phyloP scores from a whole-genome alignment of 2,329 filamentous ascomycete genomes.

The Didymella exigua region DNA sequence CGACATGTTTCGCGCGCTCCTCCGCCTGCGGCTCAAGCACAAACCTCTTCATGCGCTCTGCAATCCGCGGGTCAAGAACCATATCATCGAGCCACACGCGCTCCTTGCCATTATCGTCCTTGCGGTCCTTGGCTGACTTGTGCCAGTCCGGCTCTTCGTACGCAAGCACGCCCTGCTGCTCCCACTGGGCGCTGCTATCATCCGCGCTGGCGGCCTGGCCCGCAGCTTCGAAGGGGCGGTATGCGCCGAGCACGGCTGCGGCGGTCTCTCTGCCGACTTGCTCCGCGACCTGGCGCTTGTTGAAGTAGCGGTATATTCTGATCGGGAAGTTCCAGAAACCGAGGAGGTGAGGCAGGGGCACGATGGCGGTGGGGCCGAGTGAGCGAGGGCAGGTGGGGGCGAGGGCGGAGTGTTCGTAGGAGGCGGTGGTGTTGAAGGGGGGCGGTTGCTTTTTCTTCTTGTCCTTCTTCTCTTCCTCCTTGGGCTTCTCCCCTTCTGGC shows the following conservation, averaged over 20 bases:
- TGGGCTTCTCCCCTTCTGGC: slow-evolving; percentile 37
- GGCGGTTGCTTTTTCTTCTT: slow-evolving; percentile 64
- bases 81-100: slow-evolving; percentile 77
- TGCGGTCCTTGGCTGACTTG: slow-evolving; percentile 70
- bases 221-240: slow-evolving; percentile 52
- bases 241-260: slow-evolving; percentile 72
- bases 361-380: slow-evolving; percentile 73
- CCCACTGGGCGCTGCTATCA: slow-evolving; percentile 52
- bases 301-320: slow-evolving; percentile 86
- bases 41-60: slow-evolving; percentile 79
- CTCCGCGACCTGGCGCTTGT: slow-evolving; percentile 82
- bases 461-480: slow-evolving; percentile 52
- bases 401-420: slow-evolving; percentile 71
- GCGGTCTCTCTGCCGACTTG: slow-evolving; percentile 86
- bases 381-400: slow-evolving; percentile 70
- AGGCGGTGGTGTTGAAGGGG: slow-evolving; percentile 73
- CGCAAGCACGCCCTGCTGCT: slow-evolving; percentile 69
- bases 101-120: slow-evolving; percentile 57
- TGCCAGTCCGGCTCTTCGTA: slow-evolving; percentile 83
- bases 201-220: slow-evolving; percentile 35
- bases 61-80: slow-evolving; percentile 76
- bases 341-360: slow-evolving; percentile 86
- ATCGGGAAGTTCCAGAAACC: slow-evolving; percentile 90
- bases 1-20: slow-evolving; percentile 58
- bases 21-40: slow-evolving; percentile 73